phyloP scores from a whole-genome alignment of 78 protist genomes.

The Dictyostelium citrinum region DNA sequence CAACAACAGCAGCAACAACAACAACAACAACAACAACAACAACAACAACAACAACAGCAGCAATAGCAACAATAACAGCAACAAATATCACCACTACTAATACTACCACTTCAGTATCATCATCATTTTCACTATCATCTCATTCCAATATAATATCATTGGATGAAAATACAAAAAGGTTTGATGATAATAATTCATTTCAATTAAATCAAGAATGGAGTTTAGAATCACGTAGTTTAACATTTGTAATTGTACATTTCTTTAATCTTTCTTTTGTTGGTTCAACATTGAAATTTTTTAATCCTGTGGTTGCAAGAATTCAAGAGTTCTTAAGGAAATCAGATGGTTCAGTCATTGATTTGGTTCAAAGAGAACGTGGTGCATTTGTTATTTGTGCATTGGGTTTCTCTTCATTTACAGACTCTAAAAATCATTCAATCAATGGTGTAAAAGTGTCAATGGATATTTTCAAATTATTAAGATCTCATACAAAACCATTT shows the following conservation, averaged over 20 bases:
- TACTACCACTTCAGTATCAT: no score
- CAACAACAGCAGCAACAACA: not conserved
- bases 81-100: no score
- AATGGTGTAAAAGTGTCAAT: conserved; percentile 24
- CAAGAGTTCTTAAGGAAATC: conserved; percentile 30
- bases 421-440: not conserved
- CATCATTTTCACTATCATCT: not conserved
- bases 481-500: conserved; percentile 14
- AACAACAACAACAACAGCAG: no score
- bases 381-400: conserved; percentile 46
- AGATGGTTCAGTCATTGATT: conserved; percentile 23
- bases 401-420: conserved; percentile 30
- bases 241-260: conserved; percentile 39
- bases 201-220: conserved; percentile 47
- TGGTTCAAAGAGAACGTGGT: conserved; percentile 14
- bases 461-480: conserved; percentile 15
- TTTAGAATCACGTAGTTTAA: conserved; percentile 26
- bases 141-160: not conserved
- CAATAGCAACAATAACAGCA: not conserved
- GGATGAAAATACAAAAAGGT: not conserved
- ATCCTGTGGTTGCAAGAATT: conserved; percentile 12
- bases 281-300: conserved; percentile 25
- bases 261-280: not conserved
- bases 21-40: not conserved
- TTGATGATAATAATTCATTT: not conserved